A percentile compares a stretch with the other conserved stretches of the same genome.
phyloP scores from a whole-genome alignment of 1,284 basidiomycete genomes.

The Puccinia horiana region DNA sequence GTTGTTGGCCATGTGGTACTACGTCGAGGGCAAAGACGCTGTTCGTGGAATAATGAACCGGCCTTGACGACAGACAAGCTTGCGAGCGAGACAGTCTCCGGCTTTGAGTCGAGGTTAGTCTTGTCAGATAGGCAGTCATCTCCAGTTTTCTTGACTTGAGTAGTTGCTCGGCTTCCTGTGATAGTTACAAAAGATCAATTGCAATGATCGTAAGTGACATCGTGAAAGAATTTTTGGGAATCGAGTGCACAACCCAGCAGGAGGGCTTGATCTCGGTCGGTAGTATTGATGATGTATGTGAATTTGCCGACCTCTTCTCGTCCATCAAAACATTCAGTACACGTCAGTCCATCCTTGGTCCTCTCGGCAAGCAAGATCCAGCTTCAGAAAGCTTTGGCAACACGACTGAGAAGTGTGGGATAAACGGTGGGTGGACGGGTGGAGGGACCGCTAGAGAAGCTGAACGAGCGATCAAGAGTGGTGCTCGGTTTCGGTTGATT shows the following conservation, averaged over 20 bases:
- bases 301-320: constrained; percentile 95
- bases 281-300: constrained; percentile 95
- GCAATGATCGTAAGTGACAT: constrained; percentile 98
- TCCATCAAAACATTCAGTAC: constrained; percentile 94
- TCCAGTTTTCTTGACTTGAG: constrained; percentile 96
- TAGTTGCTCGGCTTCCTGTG: constrained; percentile 79
- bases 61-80: constrained; percentile 98
- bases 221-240: constrained; percentile 98
- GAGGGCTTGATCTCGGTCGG: constrained; percentile 91
- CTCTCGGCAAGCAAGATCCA: constrained; percentile 76
- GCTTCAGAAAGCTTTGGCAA: constrained; percentile 87
- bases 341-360: constrained; percentile 90
- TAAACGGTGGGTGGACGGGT: constrained; percentile 73
- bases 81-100: constrained; percentile 85
- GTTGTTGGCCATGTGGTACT: too few species aligned
- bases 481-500: constrained; percentile 28
- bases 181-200: background rate
- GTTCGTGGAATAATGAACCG: too few species aligned
- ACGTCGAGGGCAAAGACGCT: too few species aligned
- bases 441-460: constrained; percentile 33
- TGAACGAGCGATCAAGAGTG: constrained; percentile 37
- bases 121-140: constrained; percentile 95
- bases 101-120: constrained; percentile 94
- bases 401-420: constrained; percentile 88
- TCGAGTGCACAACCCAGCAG: constrained; percentile 91